Base-by-base conservation (phyloP, 176 grass and related monocot genomes). In the Oryza brachyantha region DNA sequence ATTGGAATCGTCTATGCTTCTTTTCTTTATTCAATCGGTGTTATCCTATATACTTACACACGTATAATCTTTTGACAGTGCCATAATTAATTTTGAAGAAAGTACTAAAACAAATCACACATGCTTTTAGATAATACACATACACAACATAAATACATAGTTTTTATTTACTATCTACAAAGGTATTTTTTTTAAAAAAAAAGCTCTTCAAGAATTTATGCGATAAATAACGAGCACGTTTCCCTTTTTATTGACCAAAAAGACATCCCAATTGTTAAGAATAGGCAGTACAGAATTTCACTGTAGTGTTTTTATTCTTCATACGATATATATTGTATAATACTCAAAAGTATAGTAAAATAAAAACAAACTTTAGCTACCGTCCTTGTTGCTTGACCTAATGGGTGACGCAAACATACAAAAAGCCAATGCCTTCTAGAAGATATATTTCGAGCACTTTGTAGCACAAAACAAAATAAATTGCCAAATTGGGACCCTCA, bases 381-480 rank as follows among this genome's bases (percentile, higher is more conserved):
- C 24, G 34, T 77, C 79, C 10, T 77, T 72, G 79, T 72, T 64
- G 58, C 79, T 77, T 72, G 66, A 82, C 11, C 58, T 59, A 4
- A 72, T 57, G 28, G 21, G 9, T 22, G 38, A 42, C 21, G 32
- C 43, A 4, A 21, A 1, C 26, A 28, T 13, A 26, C 43, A 58
- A 58, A 60, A 83, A 8, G 19, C 5, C 7, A 2, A 6, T 21
- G 48, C 9, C n/a, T 70, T 71, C 43, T 72, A 28, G 66, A 72
- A 81, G 29, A n/a, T 61, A 10, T 17, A 34, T 17, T 54, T 54
- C 17, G 26, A 11, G 17, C 73, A 74, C 39, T 64, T 55, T 35
- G 13, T 14, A 2, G 7, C 29, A 28, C 0, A 2, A 39, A 66
- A 34, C 13, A 29, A 39, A 66, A 34, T 8, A 29, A 34, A 48